Conservation (phyloP, 495 filamentous ascomycete genomes). For the Friedmanniomyces simplex region DNA sequence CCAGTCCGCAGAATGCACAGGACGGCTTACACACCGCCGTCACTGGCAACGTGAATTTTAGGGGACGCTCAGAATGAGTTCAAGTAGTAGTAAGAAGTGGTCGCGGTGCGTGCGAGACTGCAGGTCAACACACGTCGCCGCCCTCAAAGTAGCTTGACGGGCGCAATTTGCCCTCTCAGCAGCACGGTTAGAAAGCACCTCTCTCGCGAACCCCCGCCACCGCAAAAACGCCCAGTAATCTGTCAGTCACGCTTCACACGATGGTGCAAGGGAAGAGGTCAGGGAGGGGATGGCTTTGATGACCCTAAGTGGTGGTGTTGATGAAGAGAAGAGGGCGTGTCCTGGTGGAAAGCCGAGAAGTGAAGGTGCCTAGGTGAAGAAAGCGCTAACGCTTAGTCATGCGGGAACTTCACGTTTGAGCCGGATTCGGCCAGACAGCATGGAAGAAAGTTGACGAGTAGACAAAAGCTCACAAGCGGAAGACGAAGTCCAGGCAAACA, state of each 20-base stretch:
- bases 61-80: neutral
- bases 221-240: neutral
- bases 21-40: neutral
- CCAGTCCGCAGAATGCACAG: neutral
- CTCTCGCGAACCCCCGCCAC: neutral
- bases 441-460: no score
- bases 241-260: conserved; percentile 1
- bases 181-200: neutral
- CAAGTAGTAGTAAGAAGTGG: conserved; percentile 2
- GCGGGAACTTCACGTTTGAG: no score
- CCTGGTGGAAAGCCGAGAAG: neutral
- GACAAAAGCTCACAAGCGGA: no score
- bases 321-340: neutral
- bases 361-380: neutral
- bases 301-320: neutral
- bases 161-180: conserved; percentile 8
- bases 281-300: neutral
- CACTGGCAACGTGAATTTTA: neutral
- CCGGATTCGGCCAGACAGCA: no score
- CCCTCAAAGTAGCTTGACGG: neutral
- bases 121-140: neutral
- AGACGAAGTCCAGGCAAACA: no score
- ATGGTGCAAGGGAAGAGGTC: neutral
- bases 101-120: neutral
- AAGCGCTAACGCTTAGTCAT: no score